phyloP scores from a whole-genome alignment of 176 grass and related monocot genomes.

The Alopecurus myosuroides region DNA sequence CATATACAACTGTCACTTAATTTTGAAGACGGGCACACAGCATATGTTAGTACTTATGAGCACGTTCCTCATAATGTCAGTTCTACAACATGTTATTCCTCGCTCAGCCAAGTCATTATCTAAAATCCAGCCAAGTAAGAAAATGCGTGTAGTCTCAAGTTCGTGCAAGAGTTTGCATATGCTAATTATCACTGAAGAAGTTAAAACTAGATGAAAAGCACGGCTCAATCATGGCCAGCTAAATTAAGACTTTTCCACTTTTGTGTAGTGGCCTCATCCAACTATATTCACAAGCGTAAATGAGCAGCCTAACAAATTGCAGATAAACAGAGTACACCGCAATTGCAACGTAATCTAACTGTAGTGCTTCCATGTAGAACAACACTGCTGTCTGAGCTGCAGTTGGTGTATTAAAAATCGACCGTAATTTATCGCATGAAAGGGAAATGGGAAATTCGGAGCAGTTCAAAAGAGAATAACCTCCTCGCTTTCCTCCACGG shows the following conservation, averaged over 20 bases:
- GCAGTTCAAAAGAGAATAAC: constrained; percentile 11
- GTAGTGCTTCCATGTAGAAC: background rate
- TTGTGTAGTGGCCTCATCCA: background rate
- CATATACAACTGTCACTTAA: background rate
- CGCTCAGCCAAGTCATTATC: background rate
- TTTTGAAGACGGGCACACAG: background rate
- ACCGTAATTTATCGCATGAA: background rate
- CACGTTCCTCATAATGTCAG: background rate
- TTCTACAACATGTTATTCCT: background rate
- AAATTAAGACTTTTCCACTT: background rate
- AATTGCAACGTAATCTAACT: background rate
- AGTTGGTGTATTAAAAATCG: background rate
- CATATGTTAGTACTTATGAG: background rate
- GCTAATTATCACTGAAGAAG: background rate
- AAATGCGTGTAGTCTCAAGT: background rate
- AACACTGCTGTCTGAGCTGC: background rate
- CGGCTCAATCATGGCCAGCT: background rate
- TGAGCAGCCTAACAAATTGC: background rate
- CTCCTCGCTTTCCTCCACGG: constrained; percentile 24
- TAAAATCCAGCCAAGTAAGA: background rate
- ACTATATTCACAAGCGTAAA: background rate
- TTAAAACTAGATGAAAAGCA: background rate
- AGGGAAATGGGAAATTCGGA: background rate
- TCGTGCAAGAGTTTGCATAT: background rate
- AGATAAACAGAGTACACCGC: background rate